Evolutionary conservation across 225 moss, liverwort and hornwort species (phyloP).

Genomic region (Pleurozium schreberi): DNA sequence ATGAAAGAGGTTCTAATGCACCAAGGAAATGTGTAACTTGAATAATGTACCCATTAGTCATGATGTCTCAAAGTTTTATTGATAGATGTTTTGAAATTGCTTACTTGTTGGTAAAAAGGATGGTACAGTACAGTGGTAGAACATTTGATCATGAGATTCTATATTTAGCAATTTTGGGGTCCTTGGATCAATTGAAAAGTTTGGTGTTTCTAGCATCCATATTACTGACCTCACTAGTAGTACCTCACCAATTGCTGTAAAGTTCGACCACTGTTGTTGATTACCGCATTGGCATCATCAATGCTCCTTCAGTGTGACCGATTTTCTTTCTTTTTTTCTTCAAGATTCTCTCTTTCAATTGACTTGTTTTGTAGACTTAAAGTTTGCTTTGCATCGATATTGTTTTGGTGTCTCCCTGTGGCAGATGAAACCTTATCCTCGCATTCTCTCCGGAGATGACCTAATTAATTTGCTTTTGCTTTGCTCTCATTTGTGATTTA

Average conservation of each 20-base stretch:
- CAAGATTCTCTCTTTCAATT: neutral
- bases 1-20: neutral
- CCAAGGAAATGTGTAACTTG: neutral
- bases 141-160: neutral
- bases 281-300: neutral
- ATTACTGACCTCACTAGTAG: no score
- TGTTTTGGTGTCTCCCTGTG: neutral
- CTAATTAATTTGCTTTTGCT: neutral
- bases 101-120: neutral
- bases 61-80: neutral
- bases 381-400: neutral
- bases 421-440: neutral
- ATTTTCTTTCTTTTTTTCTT: neutral
- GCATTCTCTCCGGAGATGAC: neutral
- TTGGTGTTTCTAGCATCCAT: neutral
- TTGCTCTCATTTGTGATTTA: neutral
- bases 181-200: neutral
- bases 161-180: neutral
- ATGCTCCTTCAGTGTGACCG: neutral
- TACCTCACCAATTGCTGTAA: neutral
- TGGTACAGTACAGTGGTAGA: no score
- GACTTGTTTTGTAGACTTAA: neutral
- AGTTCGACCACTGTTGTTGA: neutral
- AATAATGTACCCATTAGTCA: neutral
- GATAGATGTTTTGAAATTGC: neutral